Percentiles rank a stretch among this genome's conserved stretches.
These are phyloP conservation scores for Penicillium fuscoglaucum DNA, from an alignment of 2,329 filamentous ascomycete species.

Conservation along the genomic window DNA sequence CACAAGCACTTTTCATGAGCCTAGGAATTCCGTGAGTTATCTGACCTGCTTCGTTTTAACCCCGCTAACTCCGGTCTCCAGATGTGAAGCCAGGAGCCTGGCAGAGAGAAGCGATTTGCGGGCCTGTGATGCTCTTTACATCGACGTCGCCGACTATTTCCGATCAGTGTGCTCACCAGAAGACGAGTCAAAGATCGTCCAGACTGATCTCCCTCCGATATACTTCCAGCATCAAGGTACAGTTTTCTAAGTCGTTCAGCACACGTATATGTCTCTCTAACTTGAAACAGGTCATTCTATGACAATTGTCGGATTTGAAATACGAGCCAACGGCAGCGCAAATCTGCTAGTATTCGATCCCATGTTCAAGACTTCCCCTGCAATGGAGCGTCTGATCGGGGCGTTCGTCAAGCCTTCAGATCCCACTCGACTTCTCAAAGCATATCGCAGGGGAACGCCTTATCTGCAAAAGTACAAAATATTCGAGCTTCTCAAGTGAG, in stretches of 20 bases:
- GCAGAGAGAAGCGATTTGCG: conserved; percentile 47
- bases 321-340: conserved; percentile 60
- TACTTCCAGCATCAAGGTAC: conserved; percentile 82
- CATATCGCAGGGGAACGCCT: conserved; percentile 68
- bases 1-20: conserved; percentile 72
- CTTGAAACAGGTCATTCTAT: conserved; percentile 73
- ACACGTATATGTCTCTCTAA: neutral
- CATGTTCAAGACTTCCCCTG: conserved; percentile 69
- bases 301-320: conserved; percentile 84
- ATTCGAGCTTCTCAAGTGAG: conserved; percentile 76
- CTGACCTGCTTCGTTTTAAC: neutral
- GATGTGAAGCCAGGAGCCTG: conserved; percentile 64
- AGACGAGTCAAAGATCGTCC: conserved; percentile 59
- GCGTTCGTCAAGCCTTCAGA: conserved; percentile 43
- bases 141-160: conserved; percentile 76
- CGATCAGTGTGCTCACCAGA: conserved; percentile 51
- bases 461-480: conserved; percentile 71
- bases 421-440: conserved; percentile 61
- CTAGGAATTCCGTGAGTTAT: conserved; percentile 63
- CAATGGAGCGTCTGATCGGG: conserved; percentile 61
- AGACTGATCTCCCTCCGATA: conserved; percentile 75
- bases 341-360: conserved; percentile 88
- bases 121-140: conserved; percentile 58
- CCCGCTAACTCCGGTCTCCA: conserved; percentile 20
- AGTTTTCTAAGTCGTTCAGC: neutral